Evolutionary conservation across 2,329 filamentous ascomycete species (phyloP).

Genomic region (Passalora sequoiae): DNA sequence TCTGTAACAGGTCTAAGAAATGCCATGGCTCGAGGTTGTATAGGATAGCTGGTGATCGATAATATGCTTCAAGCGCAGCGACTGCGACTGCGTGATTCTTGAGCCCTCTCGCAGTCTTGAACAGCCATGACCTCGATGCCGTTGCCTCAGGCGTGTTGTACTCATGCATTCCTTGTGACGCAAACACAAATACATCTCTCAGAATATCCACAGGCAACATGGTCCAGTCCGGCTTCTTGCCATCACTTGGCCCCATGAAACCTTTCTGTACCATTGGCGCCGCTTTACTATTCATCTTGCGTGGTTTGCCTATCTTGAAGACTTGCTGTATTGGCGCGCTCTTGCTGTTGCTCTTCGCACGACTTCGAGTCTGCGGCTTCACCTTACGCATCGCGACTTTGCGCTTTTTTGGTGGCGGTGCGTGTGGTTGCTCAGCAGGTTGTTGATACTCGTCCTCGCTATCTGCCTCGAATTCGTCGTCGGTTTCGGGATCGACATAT

Average conservation of each 20-base stretch:
- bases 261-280: constrained; percentile 17
- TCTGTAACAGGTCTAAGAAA: constrained; percentile 29
- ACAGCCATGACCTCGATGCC: constrained; percentile 31
- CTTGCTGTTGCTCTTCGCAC: constrained; percentile 15
- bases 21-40: constrained; percentile 30
- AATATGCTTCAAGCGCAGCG: constrained; percentile 36
- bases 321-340: constrained; percentile 15
- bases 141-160: constrained; percentile 19
- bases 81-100: constrained; percentile 33
- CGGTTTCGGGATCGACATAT: constrained; percentile 35
- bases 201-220: constrained; percentile 33
- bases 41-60: constrained; percentile 30
- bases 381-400: constrained; percentile 13
- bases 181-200: constrained; percentile 33
- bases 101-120: constrained; percentile 26
- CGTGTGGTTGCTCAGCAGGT: constrained; percentile 8
- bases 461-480: constrained; percentile 31
- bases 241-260: constrained; percentile 32
- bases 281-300: constrained; percentile 22
- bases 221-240: constrained; percentile 32
- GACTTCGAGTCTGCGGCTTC: constrained; percentile 27
- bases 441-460: constrained; percentile 23
- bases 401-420: constrained; percentile 22
- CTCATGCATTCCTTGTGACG: constrained; percentile 26
- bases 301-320: constrained; percentile 22